Percentiles rank a stretch among this genome's conserved stretches.
These are phyloP conservation scores for Triadica sebifera DNA, from an alignment of 345 rosid species.

Conservation along the genomic window DNA sequence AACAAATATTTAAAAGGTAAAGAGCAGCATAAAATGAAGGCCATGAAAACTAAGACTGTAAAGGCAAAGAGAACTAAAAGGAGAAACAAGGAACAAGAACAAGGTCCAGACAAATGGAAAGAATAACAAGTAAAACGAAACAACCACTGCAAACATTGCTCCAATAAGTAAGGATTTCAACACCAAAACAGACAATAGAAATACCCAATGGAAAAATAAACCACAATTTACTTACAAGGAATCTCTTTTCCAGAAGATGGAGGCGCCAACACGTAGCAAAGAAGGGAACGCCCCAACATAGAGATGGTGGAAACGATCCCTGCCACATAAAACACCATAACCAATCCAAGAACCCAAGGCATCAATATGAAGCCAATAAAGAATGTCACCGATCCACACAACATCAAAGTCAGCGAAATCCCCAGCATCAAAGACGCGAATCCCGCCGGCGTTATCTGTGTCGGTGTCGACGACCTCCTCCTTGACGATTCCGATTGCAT, in stretches of 20 bases:
- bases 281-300: conserved; percentile 54
- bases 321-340: conserved; percentile 68
- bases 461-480: conserved; percentile 28
- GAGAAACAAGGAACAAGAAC: not conserved
- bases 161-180: not conserved
- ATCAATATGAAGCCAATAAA: conserved; percentile 85
- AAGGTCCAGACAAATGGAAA: not conserved
- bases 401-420: conserved; percentile 69
- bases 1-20: not conserved
- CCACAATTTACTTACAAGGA: conserved; percentile 40
- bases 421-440: conserved; percentile 84
- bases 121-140: not conserved
- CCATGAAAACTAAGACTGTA: not conserved
- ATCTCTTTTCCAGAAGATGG: conserved; percentile 46
- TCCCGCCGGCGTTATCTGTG: conserved; percentile 74
- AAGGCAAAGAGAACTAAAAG: not conserved
- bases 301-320: conserved; percentile 75
- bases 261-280: conserved; percentile 50
- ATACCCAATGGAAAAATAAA: not conserved
- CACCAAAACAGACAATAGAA: not conserved
- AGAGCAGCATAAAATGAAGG: not conserved
- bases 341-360: conserved; percentile 89
- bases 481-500: conserved; percentile 19
- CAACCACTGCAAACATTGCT: not conserved
- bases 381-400: conserved; percentile 91